A percentile compares a stretch with the other conserved stretches of the same genome.
These are phyloP conservation scores for Trifolium pratense DNA, from an alignment of 306 rosid genomes.

Conservation along the genomic window DNA sequence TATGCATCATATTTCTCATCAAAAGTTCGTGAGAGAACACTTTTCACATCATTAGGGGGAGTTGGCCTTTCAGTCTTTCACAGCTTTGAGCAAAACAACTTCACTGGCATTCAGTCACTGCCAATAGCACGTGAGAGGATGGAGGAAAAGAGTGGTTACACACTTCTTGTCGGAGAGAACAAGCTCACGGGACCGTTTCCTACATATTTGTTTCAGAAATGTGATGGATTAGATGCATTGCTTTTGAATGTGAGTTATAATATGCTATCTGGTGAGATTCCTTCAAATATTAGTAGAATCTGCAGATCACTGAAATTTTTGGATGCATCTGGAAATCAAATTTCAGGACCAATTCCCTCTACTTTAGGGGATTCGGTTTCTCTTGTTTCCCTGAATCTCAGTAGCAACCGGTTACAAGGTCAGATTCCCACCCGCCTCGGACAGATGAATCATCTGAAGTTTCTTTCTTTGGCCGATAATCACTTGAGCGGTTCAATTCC, in stretches of 20 bases:
- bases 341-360: slow-evolving; percentile 61
- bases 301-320: slow-evolving; percentile 66
- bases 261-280: slow-evolving; percentile 63
- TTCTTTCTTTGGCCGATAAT: slow-evolving; percentile 77
- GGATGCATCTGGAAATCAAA: slow-evolving; percentile 78
- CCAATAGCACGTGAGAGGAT: slow-evolving; percentile 66
- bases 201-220: slow-evolving; percentile 60
- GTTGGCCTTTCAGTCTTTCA: slow-evolving; percentile 56
- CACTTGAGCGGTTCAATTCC: slow-evolving; percentile 71
- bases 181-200: slow-evolving; percentile 66
- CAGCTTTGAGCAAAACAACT: slow-evolving; percentile 75
- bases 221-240: slow-evolving; percentile 62
- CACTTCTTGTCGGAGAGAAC: slow-evolving; percentile 71
- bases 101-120: slow-evolving; percentile 58
- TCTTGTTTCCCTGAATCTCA: slow-evolving; percentile 69
- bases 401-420: slow-evolving; percentile 70
- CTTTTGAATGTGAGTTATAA: slow-evolving; percentile 73
- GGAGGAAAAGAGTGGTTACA: slow-evolving; percentile 54
- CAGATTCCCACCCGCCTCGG: slow-evolving; percentile 66
- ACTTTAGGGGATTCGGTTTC: slow-evolving; percentile 56
- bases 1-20: slow-evolving; percentile 61
- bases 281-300: slow-evolving; percentile 52
- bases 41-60: slow-evolving; percentile 40
- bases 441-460: slow-evolving; percentile 57
- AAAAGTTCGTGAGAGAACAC: slow-evolving; percentile 45